Evolutionary conservation across 2,329 filamentous ascomycete genomes (phyloP).

Genomic region (Cladophialophora exuberans): DNA sequence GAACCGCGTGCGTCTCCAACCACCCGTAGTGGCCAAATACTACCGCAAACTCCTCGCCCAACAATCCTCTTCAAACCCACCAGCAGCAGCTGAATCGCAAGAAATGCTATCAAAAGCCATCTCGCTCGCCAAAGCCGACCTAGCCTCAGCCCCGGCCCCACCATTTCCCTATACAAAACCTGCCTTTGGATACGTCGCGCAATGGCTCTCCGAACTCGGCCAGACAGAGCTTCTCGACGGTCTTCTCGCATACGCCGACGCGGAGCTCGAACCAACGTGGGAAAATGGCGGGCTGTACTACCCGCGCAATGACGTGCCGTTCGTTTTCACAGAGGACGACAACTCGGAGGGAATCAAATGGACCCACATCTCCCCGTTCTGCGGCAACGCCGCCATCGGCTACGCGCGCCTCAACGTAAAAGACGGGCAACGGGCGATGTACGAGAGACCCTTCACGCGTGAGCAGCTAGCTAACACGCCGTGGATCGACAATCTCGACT

Average conservation of each 20-base stretch:
- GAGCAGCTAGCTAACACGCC: slow-evolving; percentile 12
- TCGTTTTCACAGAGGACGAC: slow-evolving; percentile 26
- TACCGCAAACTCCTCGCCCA: slow-evolving; percentile 31
- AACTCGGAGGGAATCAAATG: slow-evolving; percentile 14
- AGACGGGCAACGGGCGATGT: slow-evolving; percentile 27
- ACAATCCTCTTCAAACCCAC: no score
- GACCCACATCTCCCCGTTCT: slow-evolving; percentile 21
- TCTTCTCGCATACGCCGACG: slow-evolving; percentile 21
- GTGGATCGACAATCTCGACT: slow-evolving; percentile 21
- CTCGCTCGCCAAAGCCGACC: slow-evolving; percentile 8
- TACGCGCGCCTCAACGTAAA: slow-evolving; percentile 25
- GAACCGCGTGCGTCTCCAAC: slow-evolving; percentile 33
- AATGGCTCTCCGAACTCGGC: slow-evolving; percentile 39
- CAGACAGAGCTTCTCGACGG: slow-evolving; percentile 16
- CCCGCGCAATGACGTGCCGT: slow-evolving; percentile 22
- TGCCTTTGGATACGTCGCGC: slow-evolving; percentile 36
- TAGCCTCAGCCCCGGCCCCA: not conserved
- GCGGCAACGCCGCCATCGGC: slow-evolving; percentile 26
- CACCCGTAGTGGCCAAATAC: slow-evolving; percentile 32
- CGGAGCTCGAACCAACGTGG: slow-evolving; percentile 21
- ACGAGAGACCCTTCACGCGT: slow-evolving; percentile 22
- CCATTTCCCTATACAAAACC: slow-evolving; percentile 29
- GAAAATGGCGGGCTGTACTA: slow-evolving; percentile 27
- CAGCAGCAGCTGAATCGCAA: not conserved
- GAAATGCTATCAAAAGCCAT: slow-evolving; percentile 14